Conservation (phyloP, 257 asterid species). For the Voacanga thouarsii region DNA sequence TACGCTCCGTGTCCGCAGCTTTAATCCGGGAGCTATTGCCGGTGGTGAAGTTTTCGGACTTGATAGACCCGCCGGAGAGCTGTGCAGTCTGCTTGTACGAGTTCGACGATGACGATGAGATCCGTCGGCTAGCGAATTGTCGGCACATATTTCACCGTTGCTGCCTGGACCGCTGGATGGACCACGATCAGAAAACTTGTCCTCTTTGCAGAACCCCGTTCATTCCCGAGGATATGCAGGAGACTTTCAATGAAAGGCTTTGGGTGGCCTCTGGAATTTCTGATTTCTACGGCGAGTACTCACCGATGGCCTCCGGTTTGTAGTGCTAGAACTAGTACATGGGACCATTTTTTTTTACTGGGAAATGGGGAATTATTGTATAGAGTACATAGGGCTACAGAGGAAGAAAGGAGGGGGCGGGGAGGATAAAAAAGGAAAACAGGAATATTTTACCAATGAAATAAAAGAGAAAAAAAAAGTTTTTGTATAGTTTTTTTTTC, state of each 20-base stretch:
- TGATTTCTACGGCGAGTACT: constrained; percentile 73
- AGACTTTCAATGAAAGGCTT: constrained; percentile 68
- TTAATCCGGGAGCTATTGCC: constrained; percentile 82
- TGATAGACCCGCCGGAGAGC: constrained; percentile 63
- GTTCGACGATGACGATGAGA: constrained; percentile 74
- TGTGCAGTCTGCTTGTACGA: constrained; percentile 94
- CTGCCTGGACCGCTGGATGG: constrained; percentile 99
- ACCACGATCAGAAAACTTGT: constrained; percentile 95
- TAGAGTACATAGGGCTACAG: neutral
- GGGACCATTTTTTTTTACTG: neutral
- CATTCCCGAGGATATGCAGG: constrained; percentile 88
- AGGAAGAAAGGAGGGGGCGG: no score
- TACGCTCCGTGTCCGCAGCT: constrained; percentile 55
- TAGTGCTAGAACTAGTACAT: constrained; percentile 17
- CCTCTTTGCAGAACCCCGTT: constrained; percentile 85
- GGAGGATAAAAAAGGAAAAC: neutral
- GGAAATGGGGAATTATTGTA: constrained; percentile 10
- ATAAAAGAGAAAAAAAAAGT: neutral
- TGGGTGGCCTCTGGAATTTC: constrained; percentile 89
- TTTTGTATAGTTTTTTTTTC: neutral
- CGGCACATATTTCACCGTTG: constrained; percentile 74
- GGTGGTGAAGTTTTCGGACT: constrained; percentile 67
- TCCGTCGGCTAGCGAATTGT: constrained; percentile 81
- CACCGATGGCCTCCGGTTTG: constrained; percentile 57
- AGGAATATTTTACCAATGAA: constrained; percentile 1